Percentiles rank a stretch among this genome's conserved stretches.
Conservation (phyloP, 2,329 filamentous ascomycete species). For the Gyromitra esculenta region DNA sequence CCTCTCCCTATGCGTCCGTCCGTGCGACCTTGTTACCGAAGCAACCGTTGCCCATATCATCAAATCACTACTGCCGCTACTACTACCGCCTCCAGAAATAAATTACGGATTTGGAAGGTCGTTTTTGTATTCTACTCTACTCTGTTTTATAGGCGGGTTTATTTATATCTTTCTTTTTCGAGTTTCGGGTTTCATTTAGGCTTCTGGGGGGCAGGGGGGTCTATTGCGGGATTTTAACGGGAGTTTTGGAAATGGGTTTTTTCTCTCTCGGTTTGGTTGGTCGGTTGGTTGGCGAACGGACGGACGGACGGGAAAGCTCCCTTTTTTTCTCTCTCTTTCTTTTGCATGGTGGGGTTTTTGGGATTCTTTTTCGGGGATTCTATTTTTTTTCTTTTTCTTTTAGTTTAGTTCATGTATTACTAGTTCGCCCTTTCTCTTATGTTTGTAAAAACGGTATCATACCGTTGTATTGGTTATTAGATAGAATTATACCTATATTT, state of each 20-base stretch:
- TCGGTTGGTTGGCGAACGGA: neutral
- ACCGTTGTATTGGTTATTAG: neutral
- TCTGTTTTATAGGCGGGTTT: neutral
- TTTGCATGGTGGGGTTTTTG: neutral
- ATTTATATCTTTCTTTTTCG: neutral
- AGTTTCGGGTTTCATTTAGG: neutral
- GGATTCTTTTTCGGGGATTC: too few species aligned
- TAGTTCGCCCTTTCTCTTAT: neutral
- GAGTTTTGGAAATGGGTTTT: constrained; percentile 9
- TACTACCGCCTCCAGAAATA: neutral
- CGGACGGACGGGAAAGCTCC: neutral
- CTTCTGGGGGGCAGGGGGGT: neutral
- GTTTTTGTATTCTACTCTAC: neutral
- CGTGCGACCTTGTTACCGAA: neutral
- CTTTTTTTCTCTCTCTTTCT: neutral
- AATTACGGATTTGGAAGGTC: neutral
- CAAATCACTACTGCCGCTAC: neutral
- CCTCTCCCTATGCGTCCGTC: neutral
- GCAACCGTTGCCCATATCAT: neutral
- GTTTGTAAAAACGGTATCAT: constrained; percentile 2
- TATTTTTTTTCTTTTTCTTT: neutral
- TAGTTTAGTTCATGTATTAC: neutral
- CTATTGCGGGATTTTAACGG: constrained; percentile 5
- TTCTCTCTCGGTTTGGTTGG: neutral
- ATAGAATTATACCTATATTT: neutral